phyloP scores from a whole-genome alignment of 441 rosid species.

The California macrophylla region DNA sequence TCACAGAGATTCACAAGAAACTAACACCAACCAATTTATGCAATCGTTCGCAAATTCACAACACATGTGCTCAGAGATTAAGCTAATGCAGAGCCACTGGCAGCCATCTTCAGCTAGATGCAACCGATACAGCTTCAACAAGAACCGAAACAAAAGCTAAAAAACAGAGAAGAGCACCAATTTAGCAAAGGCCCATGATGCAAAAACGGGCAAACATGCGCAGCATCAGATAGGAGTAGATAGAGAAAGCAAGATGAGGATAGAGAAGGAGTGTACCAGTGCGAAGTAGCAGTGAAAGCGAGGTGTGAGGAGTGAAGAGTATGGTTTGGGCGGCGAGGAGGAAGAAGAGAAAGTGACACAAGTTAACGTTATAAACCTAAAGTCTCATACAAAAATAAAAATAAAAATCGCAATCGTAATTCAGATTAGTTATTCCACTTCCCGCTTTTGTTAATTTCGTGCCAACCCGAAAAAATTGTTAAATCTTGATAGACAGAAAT shows the following conservation, averaged over 20 bases:
- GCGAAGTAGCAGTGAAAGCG: background rate
- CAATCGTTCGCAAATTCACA: background rate
- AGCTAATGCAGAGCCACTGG: background rate
- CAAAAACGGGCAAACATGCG: background rate
- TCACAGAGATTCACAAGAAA: background rate
- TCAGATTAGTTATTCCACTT: background rate
- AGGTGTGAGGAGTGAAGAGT: background rate
- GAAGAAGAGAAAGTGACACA: conserved; percentile 1
- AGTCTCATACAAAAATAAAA: background rate
- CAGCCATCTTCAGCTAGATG: background rate
- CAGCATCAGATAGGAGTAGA: background rate
- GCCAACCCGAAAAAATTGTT: too few species aligned
- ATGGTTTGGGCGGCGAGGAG: background rate
- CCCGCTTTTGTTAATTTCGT: conserved; percentile 5
- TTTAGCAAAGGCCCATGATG: background rate
- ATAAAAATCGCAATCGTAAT: background rate
- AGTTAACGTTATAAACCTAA: conserved; percentile 8
- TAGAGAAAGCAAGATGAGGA: background rate
- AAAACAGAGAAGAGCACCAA: background rate
- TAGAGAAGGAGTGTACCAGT: background rate
- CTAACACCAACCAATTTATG: background rate
- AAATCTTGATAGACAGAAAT: too few species aligned
- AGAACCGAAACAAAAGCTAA: background rate
- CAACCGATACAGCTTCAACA: background rate
- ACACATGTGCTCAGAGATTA: background rate